phyloP scores from a whole-genome alignment of 495 filamentous ascomycete species.

The Thozetella sp. region DNA sequence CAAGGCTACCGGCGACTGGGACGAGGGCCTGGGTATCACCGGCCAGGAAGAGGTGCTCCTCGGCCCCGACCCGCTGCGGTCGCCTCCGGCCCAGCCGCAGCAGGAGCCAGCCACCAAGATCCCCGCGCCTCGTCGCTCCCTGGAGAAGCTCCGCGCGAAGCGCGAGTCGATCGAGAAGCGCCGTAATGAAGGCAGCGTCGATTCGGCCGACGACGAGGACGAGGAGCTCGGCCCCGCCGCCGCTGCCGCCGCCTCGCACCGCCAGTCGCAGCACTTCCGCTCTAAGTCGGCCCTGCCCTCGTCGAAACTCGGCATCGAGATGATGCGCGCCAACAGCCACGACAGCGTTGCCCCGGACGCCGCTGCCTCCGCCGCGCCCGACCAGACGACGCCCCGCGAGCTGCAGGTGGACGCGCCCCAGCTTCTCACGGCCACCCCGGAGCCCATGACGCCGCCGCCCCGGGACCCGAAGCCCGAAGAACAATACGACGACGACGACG shows the following conservation, averaged over 20 bases:
- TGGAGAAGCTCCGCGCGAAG: conserved; percentile 76
- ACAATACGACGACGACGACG: not conserved
- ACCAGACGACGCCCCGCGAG: conserved; percentile 25
- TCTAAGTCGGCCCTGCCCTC: conserved; percentile 45
- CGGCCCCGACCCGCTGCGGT: conserved; percentile 60
- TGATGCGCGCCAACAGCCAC: conserved; percentile 94
- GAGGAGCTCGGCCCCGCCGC: conserved; percentile 72
- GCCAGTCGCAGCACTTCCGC: conserved; percentile 40
- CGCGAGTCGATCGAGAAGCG: conserved; percentile 75
- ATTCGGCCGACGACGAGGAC: conserved; percentile 91
- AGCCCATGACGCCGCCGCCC: conserved; percentile 12
- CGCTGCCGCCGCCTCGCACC: conserved; percentile 50
- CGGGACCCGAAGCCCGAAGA: not conserved
- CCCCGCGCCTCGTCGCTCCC: conserved; percentile 63
- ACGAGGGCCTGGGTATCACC: conserved; percentile 70
- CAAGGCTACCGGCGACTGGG: conserved; percentile 72
- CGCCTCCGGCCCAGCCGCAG: conserved; percentile 69
- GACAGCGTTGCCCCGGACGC: conserved; percentile 68
- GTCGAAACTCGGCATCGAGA: conserved; percentile 88
- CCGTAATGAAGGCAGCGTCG: conserved; percentile 70
- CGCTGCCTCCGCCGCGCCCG: conserved; percentile 31
- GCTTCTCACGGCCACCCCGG: not conserved
- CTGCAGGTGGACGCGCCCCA: not conserved
- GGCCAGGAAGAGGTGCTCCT: conserved; percentile 39
- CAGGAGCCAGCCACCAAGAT: conserved; percentile 42